These are phyloP conservation scores for Backusella liffmaniae DNA, from an alignment of 192 early-diverging fungal genomes.

Conservation along the genomic window DNA sequence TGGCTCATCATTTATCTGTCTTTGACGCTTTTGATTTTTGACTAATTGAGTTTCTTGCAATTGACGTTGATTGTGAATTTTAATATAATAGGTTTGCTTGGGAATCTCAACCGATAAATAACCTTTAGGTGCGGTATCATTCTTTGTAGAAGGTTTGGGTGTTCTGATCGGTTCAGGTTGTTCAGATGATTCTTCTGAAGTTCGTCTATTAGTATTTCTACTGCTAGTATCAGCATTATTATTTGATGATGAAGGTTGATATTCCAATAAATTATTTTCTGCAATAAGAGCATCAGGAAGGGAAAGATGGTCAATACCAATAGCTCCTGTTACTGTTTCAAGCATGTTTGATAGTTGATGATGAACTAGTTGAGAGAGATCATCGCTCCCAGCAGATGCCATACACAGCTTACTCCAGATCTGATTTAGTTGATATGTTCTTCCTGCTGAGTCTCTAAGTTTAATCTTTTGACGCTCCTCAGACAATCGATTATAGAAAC, in stretches of 20 bases:
- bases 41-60: constrained; percentile 10
- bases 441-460: constrained; percentile 45
- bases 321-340: constrained; percentile 6
- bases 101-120: constrained; percentile 21
- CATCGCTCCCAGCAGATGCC: constrained; percentile 35
- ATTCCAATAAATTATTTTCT: not conserved
- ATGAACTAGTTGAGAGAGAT: constrained; percentile 26
- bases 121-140: constrained; percentile 12
- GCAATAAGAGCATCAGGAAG: not conserved
- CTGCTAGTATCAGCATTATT: not conserved
- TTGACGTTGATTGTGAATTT: constrained; percentile 24
- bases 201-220: not conserved
- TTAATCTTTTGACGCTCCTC: constrained; percentile 57
- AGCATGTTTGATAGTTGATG: not conserved
- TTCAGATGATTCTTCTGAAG: not conserved
- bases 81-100: constrained; percentile 22
- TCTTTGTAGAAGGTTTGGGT: not conserved
- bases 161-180: not conserved
- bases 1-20: constrained; percentile 3
- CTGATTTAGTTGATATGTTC: constrained; percentile 43
- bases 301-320: constrained; percentile 7
- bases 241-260: not conserved
- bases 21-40: not conserved
- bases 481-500: constrained; percentile 58
- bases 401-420: constrained; percentile 48